Percentiles rank a stretch among this genome's conserved stretches.
phyloP scores from a whole-genome alignment of 2,329 filamentous ascomycete genomes.

The Aspergillus sp. region DNA sequence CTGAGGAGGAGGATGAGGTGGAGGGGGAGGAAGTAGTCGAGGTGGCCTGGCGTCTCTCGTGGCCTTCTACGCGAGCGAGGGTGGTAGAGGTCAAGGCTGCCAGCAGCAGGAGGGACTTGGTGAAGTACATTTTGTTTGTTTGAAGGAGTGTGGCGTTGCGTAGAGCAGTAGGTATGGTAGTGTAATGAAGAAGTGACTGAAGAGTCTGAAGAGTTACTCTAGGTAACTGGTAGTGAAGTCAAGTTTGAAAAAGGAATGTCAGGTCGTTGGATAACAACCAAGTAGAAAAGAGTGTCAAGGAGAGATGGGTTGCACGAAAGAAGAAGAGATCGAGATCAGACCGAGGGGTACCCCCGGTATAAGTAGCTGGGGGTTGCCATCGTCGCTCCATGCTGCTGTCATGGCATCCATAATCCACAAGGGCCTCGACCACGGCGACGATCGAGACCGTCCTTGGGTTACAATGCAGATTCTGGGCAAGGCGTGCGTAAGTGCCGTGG shows the following conservation, averaged over 20 bases:
- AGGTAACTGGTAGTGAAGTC: background rate
- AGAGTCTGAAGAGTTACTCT: slow-evolving; percentile 10
- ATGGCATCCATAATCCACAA: background rate
- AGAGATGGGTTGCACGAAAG: background rate
- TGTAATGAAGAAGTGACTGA: background rate
- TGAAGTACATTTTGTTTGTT: slow-evolving; percentile 34
- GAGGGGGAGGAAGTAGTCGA: slow-evolving; percentile 12
- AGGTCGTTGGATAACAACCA: slow-evolving; percentile 7
- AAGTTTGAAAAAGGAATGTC: slow-evolving; percentile 15
- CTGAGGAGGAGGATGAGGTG: slow-evolving; percentile 12
- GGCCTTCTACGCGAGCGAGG: slow-evolving; percentile 26
- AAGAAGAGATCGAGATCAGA: background rate
- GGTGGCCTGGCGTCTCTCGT: slow-evolving; percentile 25
- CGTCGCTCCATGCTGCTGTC: background rate
- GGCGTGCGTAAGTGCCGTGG: slow-evolving; percentile 11
- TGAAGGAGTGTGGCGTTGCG: slow-evolving; percentile 14
- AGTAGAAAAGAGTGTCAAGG: background rate
- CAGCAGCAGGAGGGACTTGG: slow-evolving; percentile 37
- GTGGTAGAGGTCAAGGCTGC: slow-evolving; percentile 34
- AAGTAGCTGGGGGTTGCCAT: slow-evolving; percentile 7
- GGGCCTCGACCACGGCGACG: slow-evolving; percentile 10
- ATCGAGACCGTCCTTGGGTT: background rate
- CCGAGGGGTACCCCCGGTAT: background rate
- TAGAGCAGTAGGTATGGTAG: slow-evolving; percentile 16
- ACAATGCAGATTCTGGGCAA: background rate